Conservation (phyloP, 176 grass and related monocot species). For the Lolium perenne region DNA sequence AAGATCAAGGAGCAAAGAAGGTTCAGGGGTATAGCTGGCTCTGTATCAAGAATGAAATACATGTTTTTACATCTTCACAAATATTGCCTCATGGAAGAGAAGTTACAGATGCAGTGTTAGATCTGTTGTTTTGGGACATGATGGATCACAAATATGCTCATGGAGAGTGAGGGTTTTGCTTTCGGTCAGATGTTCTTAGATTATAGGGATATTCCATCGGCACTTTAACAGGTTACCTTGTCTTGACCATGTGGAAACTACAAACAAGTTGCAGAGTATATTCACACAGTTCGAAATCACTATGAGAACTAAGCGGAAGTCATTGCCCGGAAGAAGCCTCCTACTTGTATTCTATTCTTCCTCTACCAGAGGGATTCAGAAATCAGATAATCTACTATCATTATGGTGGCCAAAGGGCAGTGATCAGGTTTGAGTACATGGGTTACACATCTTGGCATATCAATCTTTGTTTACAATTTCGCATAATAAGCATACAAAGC, state of each 20-base stretch:
- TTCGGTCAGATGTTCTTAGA: slow-evolving; percentile 27
- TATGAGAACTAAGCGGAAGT: slow-evolving; percentile 8
- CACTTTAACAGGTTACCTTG: slow-evolving; percentile 5
- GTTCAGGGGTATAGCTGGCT: slow-evolving; percentile 71
- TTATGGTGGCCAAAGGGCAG: slow-evolving; percentile 5
- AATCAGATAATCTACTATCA: not conserved
- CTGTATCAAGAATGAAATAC: slow-evolving; percentile 68
- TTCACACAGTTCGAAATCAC: not conserved
- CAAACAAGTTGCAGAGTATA: not conserved
- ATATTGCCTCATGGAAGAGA: slow-evolving; percentile 69
- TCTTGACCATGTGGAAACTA: slow-evolving; percentile 10
- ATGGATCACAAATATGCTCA: slow-evolving; percentile 35
- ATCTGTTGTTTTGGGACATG: slow-evolving; percentile 68
- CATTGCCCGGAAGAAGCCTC: slow-evolving; percentile 11
- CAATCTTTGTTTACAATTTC: too few species aligned
- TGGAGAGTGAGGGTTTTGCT: slow-evolving; percentile 23
- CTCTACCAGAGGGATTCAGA: not conserved
- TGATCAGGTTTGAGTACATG: slow-evolving; percentile 10
- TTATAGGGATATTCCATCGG: not conserved
- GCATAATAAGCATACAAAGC: too few species aligned
- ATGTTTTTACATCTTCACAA: slow-evolving; percentile 61
- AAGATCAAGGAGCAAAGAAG: slow-evolving; percentile 63
- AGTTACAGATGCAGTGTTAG: slow-evolving; percentile 59
- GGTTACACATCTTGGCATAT: not conserved
- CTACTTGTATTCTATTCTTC: not conserved